Evolutionary conservation across 2,329 filamentous ascomycete species (phyloP).

Genomic region (Fusarium sp.): DNA sequence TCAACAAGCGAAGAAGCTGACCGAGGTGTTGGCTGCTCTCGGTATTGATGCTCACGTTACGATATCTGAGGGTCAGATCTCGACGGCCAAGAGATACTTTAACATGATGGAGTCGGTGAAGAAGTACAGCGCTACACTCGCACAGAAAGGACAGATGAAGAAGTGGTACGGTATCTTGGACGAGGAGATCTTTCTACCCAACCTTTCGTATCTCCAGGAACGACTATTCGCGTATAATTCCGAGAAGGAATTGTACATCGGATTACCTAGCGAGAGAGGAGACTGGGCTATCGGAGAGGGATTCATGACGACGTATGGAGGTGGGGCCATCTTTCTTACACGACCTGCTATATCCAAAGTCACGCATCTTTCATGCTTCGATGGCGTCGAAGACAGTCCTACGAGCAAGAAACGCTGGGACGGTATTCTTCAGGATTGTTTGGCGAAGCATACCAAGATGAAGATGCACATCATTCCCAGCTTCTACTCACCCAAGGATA

Average conservation of each 20-base stretch:
- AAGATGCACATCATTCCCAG: constrained; percentile 56
- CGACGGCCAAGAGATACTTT: constrained; percentile 50
- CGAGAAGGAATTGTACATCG: constrained; percentile 52
- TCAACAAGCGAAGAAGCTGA: constrained; percentile 47
- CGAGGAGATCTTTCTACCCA: constrained; percentile 59
- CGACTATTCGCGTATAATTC: constrained; percentile 51
- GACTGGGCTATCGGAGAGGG: constrained; percentile 56
- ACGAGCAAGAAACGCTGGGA: constrained; percentile 53
- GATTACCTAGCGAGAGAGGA: constrained; percentile 55
- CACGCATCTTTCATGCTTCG: constrained; percentile 52
- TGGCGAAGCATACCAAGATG: constrained; percentile 48
- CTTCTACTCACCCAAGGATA: constrained; percentile 53
- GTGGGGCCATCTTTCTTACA: constrained; percentile 57
- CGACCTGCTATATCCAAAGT: constrained; percentile 48
- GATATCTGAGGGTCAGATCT: constrained; percentile 46
- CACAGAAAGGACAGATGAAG: constrained; percentile 51
- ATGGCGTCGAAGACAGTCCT: constrained; percentile 21
- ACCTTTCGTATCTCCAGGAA: constrained; percentile 51
- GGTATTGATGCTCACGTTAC: constrained; percentile 55
- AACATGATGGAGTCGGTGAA: constrained; percentile 52
- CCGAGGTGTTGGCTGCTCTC: constrained; percentile 45
- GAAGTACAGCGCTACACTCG: constrained; percentile 48
- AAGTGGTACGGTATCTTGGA: constrained; percentile 58
- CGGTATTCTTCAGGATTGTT: constrained; percentile 54
- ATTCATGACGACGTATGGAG: constrained; percentile 55